A percentile compares a stretch with the other conserved stretches of the same genome.
phyloP scores from a whole-genome alignment of 768 basidiomycete genomes.

The Tricholoma terreum region DNA sequence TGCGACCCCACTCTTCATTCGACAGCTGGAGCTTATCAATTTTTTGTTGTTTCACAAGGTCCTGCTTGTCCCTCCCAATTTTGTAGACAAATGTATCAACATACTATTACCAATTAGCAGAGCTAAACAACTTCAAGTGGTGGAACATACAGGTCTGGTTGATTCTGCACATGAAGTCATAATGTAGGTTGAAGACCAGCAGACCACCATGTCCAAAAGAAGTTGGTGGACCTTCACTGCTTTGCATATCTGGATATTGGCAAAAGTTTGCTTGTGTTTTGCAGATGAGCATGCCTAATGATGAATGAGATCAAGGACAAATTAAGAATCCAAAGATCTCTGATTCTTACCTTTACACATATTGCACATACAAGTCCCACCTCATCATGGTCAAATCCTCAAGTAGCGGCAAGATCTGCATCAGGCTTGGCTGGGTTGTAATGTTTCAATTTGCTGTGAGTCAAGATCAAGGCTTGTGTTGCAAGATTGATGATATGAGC shows the following conservation, averaged over 20 bases:
- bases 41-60: no score
- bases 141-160: neutral
- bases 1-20: no score
- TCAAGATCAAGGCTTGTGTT: slow-evolving; percentile 26
- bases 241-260: no score
- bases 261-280: neutral
- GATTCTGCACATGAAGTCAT: neutral
- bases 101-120: no score
- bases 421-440: slow-evolving; percentile 22
- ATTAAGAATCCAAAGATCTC: neutral
- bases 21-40: no score
- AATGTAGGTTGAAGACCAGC: neutral
- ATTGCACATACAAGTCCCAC: slow-evolving; percentile 8
- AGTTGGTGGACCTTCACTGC: neutral
- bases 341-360: neutral
- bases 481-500: slow-evolving; percentile 32
- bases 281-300: neutral
- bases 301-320: neutral
- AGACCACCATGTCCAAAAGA: neutral
- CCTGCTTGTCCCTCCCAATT: no score
- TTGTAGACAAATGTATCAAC: no score
- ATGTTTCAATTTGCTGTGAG: slow-evolving; percentile 22
- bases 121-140: no score
- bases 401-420: slow-evolving; percentile 9
- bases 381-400: slow-evolving; percentile 17